Evolutionary conservation across 129 eudicot species (phyloP), one percentile per base, ranked within the genome.

Genomic region (Centella asiatica): DNA sequence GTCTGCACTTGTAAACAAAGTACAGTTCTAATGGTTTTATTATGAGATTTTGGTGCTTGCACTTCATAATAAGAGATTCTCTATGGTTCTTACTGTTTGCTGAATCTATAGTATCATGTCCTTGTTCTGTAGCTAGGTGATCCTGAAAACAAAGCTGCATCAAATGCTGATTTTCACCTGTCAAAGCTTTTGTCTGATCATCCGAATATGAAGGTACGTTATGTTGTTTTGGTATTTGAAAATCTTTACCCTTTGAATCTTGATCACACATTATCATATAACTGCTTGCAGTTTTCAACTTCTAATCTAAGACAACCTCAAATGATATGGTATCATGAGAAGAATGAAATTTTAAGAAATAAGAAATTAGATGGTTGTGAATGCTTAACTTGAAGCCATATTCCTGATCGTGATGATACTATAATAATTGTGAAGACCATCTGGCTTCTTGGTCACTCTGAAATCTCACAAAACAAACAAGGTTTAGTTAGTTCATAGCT

Each of bases 61-160:
- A 34, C 18, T 15, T 20, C 9, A 12, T 14, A 19, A 57, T 19
- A 33, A 17, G 10, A 46, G n/a, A 18, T 1, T 23, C 45, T 58
- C 15, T 36, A 9, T 34, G 45, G 42, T 5, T 19, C 45, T 58
- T 39, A 31, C 27, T 20, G 10, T 58, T 33, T 15, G 40, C 18
- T 52, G 47, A 40, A 54, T 50, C 20, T 67, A 22, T 47, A 32
- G 39, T 49, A 27, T 28, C 59, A 23, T 31, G 55, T 68, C 63
- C 51, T 47, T 33, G 51, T 68, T 28, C 51, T 80, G 57, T 81
- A 93, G 99, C 78, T 93, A 47, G 99, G 99, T 76, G 96, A 93
- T 93, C 99, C 96, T 62, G 89, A 81, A 65, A 93, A 78, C 69
- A 93, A 85, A 64, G 89, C 83, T 69, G 99, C 99, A n/a, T 93